phyloP scores from a whole-genome alignment of 495 filamentous ascomycete genomes.

The Penicillium canariense region DNA sequence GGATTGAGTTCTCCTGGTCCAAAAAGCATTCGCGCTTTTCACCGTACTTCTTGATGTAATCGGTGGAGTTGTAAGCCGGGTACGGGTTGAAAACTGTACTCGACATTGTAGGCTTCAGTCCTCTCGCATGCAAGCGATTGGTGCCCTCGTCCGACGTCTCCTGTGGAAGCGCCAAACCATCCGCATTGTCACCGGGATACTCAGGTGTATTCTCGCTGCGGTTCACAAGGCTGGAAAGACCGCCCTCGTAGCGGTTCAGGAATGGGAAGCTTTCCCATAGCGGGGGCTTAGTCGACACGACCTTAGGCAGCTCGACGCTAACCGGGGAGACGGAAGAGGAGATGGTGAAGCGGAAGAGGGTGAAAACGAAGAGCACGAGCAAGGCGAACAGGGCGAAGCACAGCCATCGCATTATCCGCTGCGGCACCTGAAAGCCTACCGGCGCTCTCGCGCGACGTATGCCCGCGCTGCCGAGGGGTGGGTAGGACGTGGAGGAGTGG shows the following conservation, averaged over 20 bases:
- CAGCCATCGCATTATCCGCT: conserved; percentile 67
- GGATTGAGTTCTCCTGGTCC: conserved; percentile 57
- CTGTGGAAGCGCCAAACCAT: conserved; percentile 22
- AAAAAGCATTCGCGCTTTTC: conserved; percentile 74
- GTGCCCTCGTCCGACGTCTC: conserved; percentile 17
- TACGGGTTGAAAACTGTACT: conserved; percentile 67
- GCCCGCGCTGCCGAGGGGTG: conserved; percentile 52
- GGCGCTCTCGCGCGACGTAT: conserved; percentile 36
- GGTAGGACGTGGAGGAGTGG: conserved; percentile 44
- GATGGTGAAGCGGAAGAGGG: conserved; percentile 64
- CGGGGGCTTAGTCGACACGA: conserved; percentile 57
- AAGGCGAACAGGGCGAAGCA: conserved; percentile 65
- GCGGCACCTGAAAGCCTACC: conserved; percentile 51
- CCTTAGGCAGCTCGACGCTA: conserved; percentile 50
- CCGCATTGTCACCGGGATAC: conserved; percentile 59
- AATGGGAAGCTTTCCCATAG: conserved; percentile 81
- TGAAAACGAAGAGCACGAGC: conserved; percentile 69
- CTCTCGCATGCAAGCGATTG: conserved; percentile 24
- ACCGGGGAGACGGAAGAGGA: conserved; percentile 60
- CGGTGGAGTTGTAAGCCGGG: conserved; percentile 59
- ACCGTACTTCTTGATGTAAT: conserved; percentile 58
- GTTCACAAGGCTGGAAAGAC: conserved; percentile 63
- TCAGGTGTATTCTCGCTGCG: conserved; percentile 65
- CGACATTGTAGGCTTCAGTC: conserved; percentile 31
- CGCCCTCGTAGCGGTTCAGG: conserved; percentile 80